A percentile compares a stretch with the other conserved stretches of the same genome.
These are phyloP conservation scores for Sphaerostilbella broomeana DNA, from an alignment of 2,329 filamentous ascomycete species.

Conservation along the genomic window DNA sequence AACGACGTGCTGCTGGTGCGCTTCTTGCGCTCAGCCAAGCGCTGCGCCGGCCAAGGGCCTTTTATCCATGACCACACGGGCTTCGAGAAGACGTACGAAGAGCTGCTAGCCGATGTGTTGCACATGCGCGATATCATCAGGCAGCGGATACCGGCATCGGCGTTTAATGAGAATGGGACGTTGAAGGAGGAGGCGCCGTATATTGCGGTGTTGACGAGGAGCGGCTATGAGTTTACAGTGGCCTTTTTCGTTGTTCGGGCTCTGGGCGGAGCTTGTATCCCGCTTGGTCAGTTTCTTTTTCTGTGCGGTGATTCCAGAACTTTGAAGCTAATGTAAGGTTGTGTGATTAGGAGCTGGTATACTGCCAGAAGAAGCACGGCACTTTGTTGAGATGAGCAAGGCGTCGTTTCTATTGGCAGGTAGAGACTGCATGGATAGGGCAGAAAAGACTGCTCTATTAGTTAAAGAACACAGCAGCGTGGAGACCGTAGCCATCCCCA, in stretches of 20 bases:
- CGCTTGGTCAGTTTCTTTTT: conserved; percentile 14
- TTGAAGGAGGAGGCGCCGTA: conserved; percentile 11
- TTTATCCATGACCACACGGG: conserved; percentile 16
- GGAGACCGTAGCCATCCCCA: neutral
- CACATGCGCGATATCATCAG: conserved; percentile 13
- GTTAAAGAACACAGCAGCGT: conserved; percentile 15
- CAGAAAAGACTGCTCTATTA: conserved; percentile 2
- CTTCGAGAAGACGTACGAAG: conserved; percentile 17
- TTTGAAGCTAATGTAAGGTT: neutral
- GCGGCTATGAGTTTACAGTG: conserved; percentile 21
- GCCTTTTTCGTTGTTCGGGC: conserved; percentile 19
- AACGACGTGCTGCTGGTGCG: conserved; percentile 15
- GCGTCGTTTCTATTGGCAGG: conserved; percentile 12
- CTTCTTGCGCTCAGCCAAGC: conserved; percentile 13
- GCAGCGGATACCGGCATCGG: conserved; percentile 4
- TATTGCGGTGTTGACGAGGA: conserved; percentile 12
- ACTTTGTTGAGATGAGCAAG: conserved; percentile 12
- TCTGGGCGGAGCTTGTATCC: conserved; percentile 17
- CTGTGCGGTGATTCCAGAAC: too few species aligned
- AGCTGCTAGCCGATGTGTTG: conserved; percentile 18
- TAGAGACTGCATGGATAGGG: conserved; percentile 1
- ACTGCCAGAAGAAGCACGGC: conserved; percentile 14
- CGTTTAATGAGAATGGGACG: conserved; percentile 7
- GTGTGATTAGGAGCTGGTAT: conserved; percentile 12
- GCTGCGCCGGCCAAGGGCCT: conserved; percentile 5